Conservation (phyloP, 208 protist genomes). For the Entamoeba dispar region DNA sequence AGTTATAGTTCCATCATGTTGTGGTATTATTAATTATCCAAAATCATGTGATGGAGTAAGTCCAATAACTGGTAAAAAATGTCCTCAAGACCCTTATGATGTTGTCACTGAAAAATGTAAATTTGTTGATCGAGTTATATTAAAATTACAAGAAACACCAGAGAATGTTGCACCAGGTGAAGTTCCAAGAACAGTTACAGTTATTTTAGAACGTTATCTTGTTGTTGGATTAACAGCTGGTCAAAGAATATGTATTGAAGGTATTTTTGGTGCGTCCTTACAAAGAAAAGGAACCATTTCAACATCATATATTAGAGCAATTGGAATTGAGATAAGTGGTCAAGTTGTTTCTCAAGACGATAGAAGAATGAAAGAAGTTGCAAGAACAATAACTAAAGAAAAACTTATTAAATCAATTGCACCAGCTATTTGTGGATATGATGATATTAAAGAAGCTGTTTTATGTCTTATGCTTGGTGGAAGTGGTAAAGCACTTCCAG, state of each 20-base stretch:
- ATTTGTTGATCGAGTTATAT: constrained; percentile 63
- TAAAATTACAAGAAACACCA: constrained; percentile 73
- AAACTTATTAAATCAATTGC: constrained; percentile 40
- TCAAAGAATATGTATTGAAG: constrained; percentile 36
- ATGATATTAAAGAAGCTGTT: constrained; percentile 65
- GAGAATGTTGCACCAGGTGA: constrained; percentile 70
- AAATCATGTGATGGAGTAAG: background rate
- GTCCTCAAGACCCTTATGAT: constrained; percentile 56
- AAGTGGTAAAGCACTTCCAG: constrained; percentile 66
- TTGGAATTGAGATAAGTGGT: constrained; percentile 31
- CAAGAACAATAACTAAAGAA: constrained; percentile 19
- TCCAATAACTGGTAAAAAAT: background rate
- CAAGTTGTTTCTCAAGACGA: constrained; percentile 10
- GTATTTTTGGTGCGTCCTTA: constrained; percentile 30
- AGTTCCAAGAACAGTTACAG: constrained; percentile 55
- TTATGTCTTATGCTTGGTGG: constrained; percentile 87
- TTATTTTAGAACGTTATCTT: constrained; percentile 61
- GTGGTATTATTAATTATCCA: background rate
- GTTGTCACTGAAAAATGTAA: constrained; percentile 62
- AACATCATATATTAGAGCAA: constrained; percentile 35
- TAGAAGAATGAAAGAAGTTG: constrained; percentile 9
- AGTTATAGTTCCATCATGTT: background rate
- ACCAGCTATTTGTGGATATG: constrained; percentile 56
- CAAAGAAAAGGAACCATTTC: constrained; percentile 9
- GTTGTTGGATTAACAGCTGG: constrained; percentile 47